Evolutionary conservation across 1,139 yeast genomes (phyloP), one percentile per base, ranked within the genome.

Genomic region (Nakaseomyces glabratus): DNA sequence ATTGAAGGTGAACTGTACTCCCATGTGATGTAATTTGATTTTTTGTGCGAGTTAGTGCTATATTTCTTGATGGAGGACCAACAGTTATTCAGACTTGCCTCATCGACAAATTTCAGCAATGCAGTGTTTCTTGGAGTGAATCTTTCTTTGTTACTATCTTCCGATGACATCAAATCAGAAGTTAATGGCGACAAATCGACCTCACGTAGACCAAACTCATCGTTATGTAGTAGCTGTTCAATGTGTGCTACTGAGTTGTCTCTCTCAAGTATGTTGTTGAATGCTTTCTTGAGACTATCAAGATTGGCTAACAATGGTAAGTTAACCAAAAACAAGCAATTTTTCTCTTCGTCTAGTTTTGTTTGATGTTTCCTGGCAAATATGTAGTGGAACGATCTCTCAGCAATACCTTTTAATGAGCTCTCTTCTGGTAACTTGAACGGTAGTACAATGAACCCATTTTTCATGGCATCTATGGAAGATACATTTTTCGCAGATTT

Each of bases 21-120:
- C 66, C 66, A 60, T 21, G 48, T 47, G 22, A 51, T 46, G 20
- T 48, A 42, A 15, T 46, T 38, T 2, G 44, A 25, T n/a, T 42
- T 30, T 8, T 46, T 22, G 16, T 28, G 29, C 6, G 48, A 33
- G 34, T 47, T 6, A 47, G 52, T 44, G 49, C 61, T 45, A 55
- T 67, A 62, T 62, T 74, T 69, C 58, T 71, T 76, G 41, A 85
- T 65, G 29, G 80, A 69, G 28, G 63, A 58, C 41, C 79, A 65
- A 11, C 93, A 85, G 40, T 86, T 64, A 42, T 71, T 73, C 31
- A 79, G 68, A 17, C 93, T 79, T 1, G 78, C 60, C 49, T 77
- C 77, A 56, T 88, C 97, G 3, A 86, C 72, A 51, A 88, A 77
- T 18, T 75, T 73, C 20, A 85, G 67, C 11, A 84, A 63, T 1